Conservation (phyloP, 345 rosid species). For the Kernera saxatilis region DNA sequence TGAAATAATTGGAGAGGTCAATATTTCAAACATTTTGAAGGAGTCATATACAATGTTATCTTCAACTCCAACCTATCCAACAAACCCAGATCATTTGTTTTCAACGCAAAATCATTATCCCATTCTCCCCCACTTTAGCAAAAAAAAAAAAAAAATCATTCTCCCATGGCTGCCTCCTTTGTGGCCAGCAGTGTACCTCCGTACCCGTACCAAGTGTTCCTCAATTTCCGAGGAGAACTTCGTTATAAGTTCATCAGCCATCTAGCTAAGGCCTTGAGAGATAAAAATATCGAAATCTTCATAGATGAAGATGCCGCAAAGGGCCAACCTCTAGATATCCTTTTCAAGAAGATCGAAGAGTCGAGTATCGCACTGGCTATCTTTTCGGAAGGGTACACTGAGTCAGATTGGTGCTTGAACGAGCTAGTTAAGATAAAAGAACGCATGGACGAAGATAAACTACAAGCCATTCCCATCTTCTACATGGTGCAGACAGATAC, state of each 20-base stretch:
- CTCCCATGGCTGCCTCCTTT: neutral
- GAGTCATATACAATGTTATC: neutral
- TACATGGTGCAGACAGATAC: neutral
- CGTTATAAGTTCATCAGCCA: neutral
- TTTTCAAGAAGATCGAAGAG: neutral
- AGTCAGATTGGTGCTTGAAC: conserved; percentile 2
- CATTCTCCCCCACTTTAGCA: too few relatives aligned
- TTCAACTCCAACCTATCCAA: neutral
- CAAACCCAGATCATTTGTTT: neutral
- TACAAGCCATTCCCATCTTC: neutral
- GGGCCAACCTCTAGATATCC: neutral
- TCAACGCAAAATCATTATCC: neutral
- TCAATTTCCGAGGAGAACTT: conserved; percentile 11
- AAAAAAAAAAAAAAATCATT: too few relatives aligned
- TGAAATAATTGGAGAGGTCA: too few relatives aligned
- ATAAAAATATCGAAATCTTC: neutral
- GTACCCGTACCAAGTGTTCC: conserved; percentile 9
- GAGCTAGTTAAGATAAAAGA: neutral
- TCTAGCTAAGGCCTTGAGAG: neutral
- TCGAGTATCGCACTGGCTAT: conserved; percentile 2
- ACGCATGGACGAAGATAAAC: neutral
- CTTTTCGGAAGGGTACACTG: neutral
- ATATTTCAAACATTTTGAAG: neutral
- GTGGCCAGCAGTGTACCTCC: neutral
- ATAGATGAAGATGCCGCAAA: neutral